Evolutionary conservation across 805 yeast genomes (phyloP), one percentile per base, ranked within the genome.

Genomic region (Cyberlindnera petersonii): DNA sequence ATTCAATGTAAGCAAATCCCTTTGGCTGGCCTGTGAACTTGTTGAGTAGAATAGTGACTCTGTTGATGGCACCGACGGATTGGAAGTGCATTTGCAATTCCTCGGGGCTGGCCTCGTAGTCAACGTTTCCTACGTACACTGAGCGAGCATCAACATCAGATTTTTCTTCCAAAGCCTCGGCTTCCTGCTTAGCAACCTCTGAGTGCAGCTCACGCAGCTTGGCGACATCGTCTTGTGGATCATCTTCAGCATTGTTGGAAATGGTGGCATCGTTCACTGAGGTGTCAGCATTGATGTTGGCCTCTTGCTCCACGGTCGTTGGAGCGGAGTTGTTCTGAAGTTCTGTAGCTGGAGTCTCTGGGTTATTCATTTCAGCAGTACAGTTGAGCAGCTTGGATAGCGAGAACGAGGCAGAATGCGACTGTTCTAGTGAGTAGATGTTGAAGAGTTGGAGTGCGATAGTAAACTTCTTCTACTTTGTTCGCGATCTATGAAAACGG

Each of bases 1-100:
- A 87, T 59, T 87, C 96, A 46, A 87, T 72, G 59, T 86, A 87
- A 2, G 95, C 95, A 63, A 72, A 86, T 1, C 96, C 96, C 61
- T 82, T 82, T 31, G 96, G 93, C 46, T 75, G 81, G 6, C 95
- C 94, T 0, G 93, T 79, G 50, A 65, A 61, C 59, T 79, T 82
- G 63, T 86, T 85, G 40, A 75, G 68, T 59, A 82, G 63, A 33
- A 87, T 86, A 4, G 93, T 86, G 24, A 86, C 87, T 51, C 95
- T 72, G 55, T 83, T 80, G 38, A 87, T 83, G 6, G 75, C 70
- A 1, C 95, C 95, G 33, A 78, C 77, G 4, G 72, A 57, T 38
- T 77, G 71, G 61, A 86, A 87, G 52, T 78, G 84, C 44, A 78
- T 72, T 52, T 85, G 91, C 26, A 87, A 68, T 50, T 86, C 95